A percentile compares a stretch with the other conserved stretches of the same genome.
These are phyloP conservation scores for Primulina tabacum DNA, from an alignment of 257 asterid genomes.

Conservation along the genomic window DNA sequence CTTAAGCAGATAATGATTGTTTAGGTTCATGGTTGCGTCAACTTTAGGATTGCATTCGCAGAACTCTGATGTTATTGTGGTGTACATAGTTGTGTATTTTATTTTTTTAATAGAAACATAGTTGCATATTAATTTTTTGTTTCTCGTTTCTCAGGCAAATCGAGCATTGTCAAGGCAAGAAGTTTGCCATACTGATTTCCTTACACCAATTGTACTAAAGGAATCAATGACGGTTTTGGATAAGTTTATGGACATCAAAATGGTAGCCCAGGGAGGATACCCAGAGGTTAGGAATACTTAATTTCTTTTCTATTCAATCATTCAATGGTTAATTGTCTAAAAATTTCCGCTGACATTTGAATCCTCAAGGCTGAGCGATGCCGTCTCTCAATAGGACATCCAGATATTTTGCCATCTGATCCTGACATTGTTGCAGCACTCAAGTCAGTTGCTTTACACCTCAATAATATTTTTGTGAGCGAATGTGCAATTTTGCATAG, in stretches of 20 bases:
- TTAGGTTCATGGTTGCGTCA: background rate
- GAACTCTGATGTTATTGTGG: background rate
- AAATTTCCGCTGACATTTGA: slow-evolving; percentile 4
- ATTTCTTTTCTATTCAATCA: background rate
- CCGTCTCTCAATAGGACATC: slow-evolving; percentile 90
- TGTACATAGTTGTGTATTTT: background rate
- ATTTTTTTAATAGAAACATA: background rate
- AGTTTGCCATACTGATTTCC: slow-evolving; percentile 75
- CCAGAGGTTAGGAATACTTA: slow-evolving; percentile 63
- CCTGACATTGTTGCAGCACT: slow-evolving; percentile 83
- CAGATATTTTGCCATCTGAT: slow-evolving; percentile 61
- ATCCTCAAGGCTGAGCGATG: slow-evolving; percentile 78
- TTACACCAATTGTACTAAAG: slow-evolving; percentile 76
- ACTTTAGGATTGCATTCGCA: background rate
- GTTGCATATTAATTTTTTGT: background rate
- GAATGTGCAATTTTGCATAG: background rate
- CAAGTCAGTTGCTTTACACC: slow-evolving; percentile 41
- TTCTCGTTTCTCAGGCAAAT: slow-evolving; percentile 49
- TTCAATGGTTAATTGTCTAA: slow-evolving; percentile 13
- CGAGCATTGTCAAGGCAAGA: slow-evolving; percentile 74
- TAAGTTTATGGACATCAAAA: slow-evolving; percentile 59
- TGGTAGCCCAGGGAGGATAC: slow-evolving; percentile 83
- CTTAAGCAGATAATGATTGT: slow-evolving; percentile 1
- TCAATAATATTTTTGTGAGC: slow-evolving; percentile 2
- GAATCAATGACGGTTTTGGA: slow-evolving; percentile 58